Evolutionary conservation across 2,329 filamentous ascomycete genomes (phyloP).

Genomic region (Mollisia scopiformis): DNA sequence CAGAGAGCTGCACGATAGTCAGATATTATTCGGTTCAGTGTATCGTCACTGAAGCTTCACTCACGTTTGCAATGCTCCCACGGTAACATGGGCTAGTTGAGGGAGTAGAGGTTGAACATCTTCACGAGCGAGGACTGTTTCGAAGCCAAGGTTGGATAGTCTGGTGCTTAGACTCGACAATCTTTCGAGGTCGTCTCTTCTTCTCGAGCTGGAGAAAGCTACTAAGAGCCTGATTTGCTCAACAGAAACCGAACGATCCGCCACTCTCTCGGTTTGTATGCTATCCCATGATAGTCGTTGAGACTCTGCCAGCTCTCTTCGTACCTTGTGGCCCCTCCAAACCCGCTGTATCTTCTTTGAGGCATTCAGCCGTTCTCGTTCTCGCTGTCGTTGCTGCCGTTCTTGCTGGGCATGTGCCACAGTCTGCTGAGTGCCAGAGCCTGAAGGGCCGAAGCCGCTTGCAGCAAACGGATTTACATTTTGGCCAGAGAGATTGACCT

Average conservation of each 20-base stretch:
- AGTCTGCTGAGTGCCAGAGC: constrained; percentile 72
- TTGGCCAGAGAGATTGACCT: constrained; percentile 92
- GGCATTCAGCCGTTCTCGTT: constrained; percentile 77
- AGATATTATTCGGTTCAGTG: background rate
- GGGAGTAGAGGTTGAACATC: constrained; percentile 28
- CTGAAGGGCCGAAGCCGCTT: constrained; percentile 58
- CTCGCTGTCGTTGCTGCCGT: constrained; percentile 76
- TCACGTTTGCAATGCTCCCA: constrained; percentile 33
- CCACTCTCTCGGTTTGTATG: constrained; percentile 47
- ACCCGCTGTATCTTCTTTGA: constrained; percentile 73
- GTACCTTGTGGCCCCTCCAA: constrained; percentile 78
- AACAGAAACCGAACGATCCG: constrained; percentile 40
- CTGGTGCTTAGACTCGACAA: constrained; percentile 44
- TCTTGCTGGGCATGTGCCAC: constrained; percentile 88
- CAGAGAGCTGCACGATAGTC: constrained; percentile 18
- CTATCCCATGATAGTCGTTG: constrained; percentile 67
- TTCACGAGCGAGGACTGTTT: constrained; percentile 35
- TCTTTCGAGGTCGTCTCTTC: constrained; percentile 51
- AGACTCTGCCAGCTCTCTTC: constrained; percentile 58
- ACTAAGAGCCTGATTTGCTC: constrained; percentile 52
- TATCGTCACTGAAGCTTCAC: background rate
- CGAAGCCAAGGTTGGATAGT: constrained; percentile 37
- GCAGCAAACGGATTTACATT: constrained; percentile 78
- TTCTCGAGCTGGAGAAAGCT: constrained; percentile 49
- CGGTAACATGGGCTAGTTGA: constrained; percentile 27